Percentiles rank a stretch among this genome's conserved stretches.
These are phyloP conservation scores for Linum trigynum DNA, from an alignment of 345 rosid genomes.

Conservation along the genomic window DNA sequence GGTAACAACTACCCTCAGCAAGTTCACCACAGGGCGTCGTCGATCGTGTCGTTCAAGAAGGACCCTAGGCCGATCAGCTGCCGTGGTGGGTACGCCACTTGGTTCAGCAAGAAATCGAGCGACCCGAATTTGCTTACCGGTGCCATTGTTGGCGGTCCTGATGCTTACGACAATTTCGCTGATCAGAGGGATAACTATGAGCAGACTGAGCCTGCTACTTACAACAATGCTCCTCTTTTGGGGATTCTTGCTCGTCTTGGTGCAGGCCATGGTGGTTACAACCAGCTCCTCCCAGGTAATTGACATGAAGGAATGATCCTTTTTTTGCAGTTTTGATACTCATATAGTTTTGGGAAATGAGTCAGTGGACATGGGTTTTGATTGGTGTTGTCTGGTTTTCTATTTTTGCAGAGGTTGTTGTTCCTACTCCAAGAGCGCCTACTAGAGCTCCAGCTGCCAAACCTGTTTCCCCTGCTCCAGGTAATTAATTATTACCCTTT, in stretches of 20 bases:
- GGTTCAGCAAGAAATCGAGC: constrained; percentile 63
- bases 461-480: constrained; percentile 46
- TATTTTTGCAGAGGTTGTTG: constrained; percentile 35
- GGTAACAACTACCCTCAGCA: constrained; percentile 86
- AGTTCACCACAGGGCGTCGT: constrained; percentile 89
- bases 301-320: not conserved
- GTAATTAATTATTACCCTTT: constrained; percentile 22
- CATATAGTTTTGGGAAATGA: not conserved
- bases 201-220: constrained; percentile 98
- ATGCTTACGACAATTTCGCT: constrained; percentile 87
- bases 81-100: constrained; percentile 90
- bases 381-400: constrained; percentile 6
- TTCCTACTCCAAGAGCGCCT: constrained; percentile 35
- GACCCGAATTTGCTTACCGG: constrained; percentile 91
- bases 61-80: constrained; percentile 61
- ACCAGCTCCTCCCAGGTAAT: constrained; percentile 91
- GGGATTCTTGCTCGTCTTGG: constrained; percentile 78
- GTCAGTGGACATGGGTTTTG: not conserved
- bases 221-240: constrained; percentile 90
- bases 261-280: constrained; percentile 57
- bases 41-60: constrained; percentile 73
- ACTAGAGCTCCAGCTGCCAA: constrained; percentile 33
- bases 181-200: constrained; percentile 89
- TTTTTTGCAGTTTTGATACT: not conserved
- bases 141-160: constrained; percentile 94